A percentile compares a stretch with the other conserved stretches of the same genome.
Evolutionary conservation across 306 rosid species (phyloP).

Genomic region (Vachellia collinsii): DNA sequence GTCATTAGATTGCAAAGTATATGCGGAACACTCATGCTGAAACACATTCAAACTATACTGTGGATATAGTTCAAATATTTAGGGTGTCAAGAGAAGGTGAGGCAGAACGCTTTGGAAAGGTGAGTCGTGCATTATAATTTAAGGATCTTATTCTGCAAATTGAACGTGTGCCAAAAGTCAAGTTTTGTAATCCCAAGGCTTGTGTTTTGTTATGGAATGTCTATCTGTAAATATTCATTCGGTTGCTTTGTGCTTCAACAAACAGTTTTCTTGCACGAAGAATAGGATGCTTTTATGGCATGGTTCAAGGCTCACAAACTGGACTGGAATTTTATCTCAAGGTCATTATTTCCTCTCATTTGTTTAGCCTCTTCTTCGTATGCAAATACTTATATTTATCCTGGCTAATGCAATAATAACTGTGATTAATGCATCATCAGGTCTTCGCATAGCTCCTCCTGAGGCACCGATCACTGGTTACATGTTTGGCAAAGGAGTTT

Average conservation of each 20-base stretch:
- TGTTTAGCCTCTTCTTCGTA: slow-evolving; percentile 9
- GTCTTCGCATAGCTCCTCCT: slow-evolving; percentile 98
- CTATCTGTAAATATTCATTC: slow-evolving; percentile 17
- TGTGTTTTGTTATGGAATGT: slow-evolving; percentile 14
- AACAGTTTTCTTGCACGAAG: slow-evolving; percentile 69
- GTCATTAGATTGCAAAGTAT: slow-evolving; percentile 74
- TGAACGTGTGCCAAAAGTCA: not conserved
- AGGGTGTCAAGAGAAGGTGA: slow-evolving; percentile 71
- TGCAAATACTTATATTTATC: slow-evolving; percentile 22
- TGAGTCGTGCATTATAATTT: slow-evolving; percentile 38
- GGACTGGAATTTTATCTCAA: slow-evolving; percentile 98
- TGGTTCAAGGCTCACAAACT: slow-evolving; percentile 95
- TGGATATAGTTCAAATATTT: slow-evolving; percentile 74
- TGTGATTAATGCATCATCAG: slow-evolving; percentile 45
- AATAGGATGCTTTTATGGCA: slow-evolving; percentile 97
- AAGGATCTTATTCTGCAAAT: slow-evolving; percentile 16
- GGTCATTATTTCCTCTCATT: slow-evolving; percentile 54
- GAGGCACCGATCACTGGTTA: slow-evolving; percentile 96
- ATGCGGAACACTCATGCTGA: slow-evolving; percentile 83
- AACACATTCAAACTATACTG: slow-evolving; percentile 82
- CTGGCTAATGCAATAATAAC: slow-evolving; percentile 31
- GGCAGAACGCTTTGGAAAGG: slow-evolving; percentile 77
- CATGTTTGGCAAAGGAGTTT: slow-evolving; percentile 97
- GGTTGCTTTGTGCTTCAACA: slow-evolving; percentile 15
- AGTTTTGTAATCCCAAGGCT: slow-evolving; percentile 18